These are phyloP conservation scores for Penicillium arizonense DNA, from an alignment of 495 filamentous ascomycete genomes.

Conservation along the genomic window DNA sequence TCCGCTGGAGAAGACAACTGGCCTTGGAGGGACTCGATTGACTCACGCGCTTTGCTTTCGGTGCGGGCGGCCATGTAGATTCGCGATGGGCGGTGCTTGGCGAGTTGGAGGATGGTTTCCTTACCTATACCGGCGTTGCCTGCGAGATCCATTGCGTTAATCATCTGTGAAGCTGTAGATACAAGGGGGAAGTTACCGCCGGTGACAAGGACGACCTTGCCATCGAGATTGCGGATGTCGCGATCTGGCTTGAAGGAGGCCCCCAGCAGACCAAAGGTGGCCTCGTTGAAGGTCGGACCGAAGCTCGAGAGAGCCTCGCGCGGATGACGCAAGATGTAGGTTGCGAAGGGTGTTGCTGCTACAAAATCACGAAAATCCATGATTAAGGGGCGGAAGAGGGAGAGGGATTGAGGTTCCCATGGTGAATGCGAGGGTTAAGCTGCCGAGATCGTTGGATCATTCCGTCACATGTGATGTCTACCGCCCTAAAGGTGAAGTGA, in stretches of 20 bases:
- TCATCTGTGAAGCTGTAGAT: neutral
- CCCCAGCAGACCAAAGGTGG: conserved; percentile 37
- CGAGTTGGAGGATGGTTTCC: conserved; percentile 60
- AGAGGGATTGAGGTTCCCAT: neutral
- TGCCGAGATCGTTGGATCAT: neutral
- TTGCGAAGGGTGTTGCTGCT: conserved; percentile 12
- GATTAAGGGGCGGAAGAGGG: neutral
- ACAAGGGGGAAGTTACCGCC: conserved; percentile 42
- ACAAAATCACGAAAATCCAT: conserved; percentile 23
- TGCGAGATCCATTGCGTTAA: conserved; percentile 17
- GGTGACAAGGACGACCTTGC: conserved; percentile 61
- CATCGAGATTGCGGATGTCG: conserved; percentile 56
- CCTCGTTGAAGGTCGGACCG: conserved; percentile 40
- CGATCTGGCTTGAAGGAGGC: conserved; percentile 49
- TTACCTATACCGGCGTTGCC: conserved; percentile 68
- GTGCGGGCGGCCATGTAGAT: conserved; percentile 66
- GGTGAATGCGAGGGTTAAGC: neutral
- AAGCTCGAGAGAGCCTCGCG: conserved; percentile 33
- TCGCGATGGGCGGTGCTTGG: conserved; percentile 56
- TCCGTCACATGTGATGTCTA: neutral
- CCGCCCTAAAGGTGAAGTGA: neutral
- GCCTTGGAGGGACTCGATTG: conserved; percentile 50
- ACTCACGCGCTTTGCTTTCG: conserved; percentile 46
- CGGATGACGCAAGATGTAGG: conserved; percentile 32
- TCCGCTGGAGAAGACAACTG: conserved; percentile 39